phyloP scores from a whole-genome alignment of 2,329 filamentous ascomycete species.

The Thelonectria discophora region DNA sequence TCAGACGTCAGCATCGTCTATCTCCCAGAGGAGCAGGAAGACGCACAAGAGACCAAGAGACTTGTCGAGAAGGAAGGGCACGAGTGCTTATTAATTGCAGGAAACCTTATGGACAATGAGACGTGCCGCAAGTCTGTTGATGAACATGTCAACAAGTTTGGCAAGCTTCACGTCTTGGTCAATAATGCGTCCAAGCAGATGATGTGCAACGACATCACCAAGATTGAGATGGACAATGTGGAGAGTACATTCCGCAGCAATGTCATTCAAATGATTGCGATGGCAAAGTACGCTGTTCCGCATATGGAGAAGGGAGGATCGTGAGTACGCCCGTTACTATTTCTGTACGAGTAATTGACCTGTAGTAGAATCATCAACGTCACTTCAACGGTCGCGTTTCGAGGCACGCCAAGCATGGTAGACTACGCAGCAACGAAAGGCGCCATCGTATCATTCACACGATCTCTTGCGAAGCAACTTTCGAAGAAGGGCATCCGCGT shows the following conservation, averaged over 20 bases:
- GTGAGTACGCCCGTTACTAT: not conserved
- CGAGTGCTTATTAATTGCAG: conserved; percentile 57
- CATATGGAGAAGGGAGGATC: conserved; percentile 3
- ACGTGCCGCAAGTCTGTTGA: conserved; percentile 62
- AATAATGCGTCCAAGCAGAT: conserved; percentile 69
- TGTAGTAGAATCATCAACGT: not conserved
- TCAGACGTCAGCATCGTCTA: conserved; percentile 65
- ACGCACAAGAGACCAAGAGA: conserved; percentile 63
- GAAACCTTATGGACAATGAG: conserved; percentile 59
- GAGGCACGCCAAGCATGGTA: not conserved
- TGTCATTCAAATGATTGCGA: conserved; percentile 66
- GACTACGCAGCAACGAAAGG: conserved; percentile 48
- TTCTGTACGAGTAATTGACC: conserved; percentile 43
- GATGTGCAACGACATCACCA: conserved; percentile 59
- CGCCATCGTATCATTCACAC: conserved; percentile 65
- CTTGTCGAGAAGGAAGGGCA: conserved; percentile 60
- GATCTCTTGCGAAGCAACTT: conserved; percentile 61
- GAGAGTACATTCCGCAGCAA: conserved; percentile 66
- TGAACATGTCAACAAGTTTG: conserved; percentile 60
- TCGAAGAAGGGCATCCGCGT: conserved; percentile 66
- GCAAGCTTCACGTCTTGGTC: conserved; percentile 60
- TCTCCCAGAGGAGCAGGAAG: conserved; percentile 63
- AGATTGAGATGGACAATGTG: conserved; percentile 63
- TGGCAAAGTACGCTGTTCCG: conserved; percentile 57
- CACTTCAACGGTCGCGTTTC: not conserved